Evolutionary conservation across 257 asterid genomes (phyloP).

Genomic region (Leonotis leonurus): DNA sequence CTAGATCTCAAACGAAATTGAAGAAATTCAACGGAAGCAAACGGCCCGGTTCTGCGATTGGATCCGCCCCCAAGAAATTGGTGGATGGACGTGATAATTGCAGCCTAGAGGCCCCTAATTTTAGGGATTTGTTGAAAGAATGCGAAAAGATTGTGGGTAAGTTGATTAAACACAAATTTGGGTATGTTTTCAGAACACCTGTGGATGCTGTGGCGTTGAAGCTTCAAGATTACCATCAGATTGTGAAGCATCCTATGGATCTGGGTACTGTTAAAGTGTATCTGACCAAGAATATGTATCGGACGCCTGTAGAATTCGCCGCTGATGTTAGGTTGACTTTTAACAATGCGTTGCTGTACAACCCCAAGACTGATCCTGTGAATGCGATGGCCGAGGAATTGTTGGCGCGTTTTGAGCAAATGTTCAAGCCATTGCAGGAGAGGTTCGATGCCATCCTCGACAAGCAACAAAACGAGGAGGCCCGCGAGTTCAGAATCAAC

Average conservation of each 20-base stretch:
- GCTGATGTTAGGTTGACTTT: slow-evolving; percentile 78
- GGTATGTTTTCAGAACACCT: slow-evolving; percentile 57
- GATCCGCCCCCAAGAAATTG: slow-evolving; percentile 35
- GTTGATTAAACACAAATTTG: slow-evolving; percentile 56
- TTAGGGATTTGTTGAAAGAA: slow-evolving; percentile 56
- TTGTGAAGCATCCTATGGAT: slow-evolving; percentile 92
- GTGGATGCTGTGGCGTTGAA: slow-evolving; percentile 66
- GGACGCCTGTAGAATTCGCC: slow-evolving; percentile 62
- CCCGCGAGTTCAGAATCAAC: slow-evolving; percentile 16
- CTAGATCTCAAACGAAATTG: slow-evolving; percentile 44
- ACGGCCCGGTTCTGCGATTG: slow-evolving; percentile 33
- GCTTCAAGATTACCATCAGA: slow-evolving; percentile 82
- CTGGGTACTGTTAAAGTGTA: slow-evolving; percentile 79
- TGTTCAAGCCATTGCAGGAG: slow-evolving; percentile 63
- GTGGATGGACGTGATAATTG: slow-evolving; percentile 32
- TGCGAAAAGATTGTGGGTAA: slow-evolving; percentile 58
- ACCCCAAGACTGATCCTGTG: slow-evolving; percentile 72
- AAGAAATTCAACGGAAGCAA: slow-evolving; percentile 49
- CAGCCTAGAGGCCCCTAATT: slow-evolving; percentile 17
- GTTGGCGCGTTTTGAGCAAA: slow-evolving; percentile 55
- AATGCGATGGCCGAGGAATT: slow-evolving; percentile 59
- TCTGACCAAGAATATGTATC: slow-evolving; percentile 40
- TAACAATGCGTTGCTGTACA: slow-evolving; percentile 84
- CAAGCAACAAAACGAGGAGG: slow-evolving; percentile 30
- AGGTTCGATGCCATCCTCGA: slow-evolving; percentile 23